These are phyloP conservation scores for Linum tenue DNA, from an alignment of 345 rosid genomes.

Conservation along the genomic window DNA sequence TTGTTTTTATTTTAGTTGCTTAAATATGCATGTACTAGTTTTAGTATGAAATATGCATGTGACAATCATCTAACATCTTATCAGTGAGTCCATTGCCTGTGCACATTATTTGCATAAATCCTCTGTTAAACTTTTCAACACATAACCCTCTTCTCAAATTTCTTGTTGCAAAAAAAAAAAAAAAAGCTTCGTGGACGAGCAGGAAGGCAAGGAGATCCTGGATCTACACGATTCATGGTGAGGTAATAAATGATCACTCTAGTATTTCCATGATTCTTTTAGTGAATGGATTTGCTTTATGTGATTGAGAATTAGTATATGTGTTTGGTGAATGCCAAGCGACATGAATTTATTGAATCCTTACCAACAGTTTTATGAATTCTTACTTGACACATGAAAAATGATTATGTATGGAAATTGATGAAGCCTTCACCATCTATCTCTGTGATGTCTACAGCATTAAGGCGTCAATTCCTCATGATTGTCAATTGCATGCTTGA, in stretches of 20 bases:
- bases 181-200: slow-evolving; percentile 93
- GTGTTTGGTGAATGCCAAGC: neutral
- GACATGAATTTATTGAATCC: neutral
- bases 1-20: too few relatives aligned
- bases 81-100: neutral
- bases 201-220: slow-evolving; percentile 98
- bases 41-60: too few relatives aligned
- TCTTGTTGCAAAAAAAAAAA: neutral
- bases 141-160: slow-evolving; percentile 9
- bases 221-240: slow-evolving; percentile 93
- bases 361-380: neutral
- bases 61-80: too few relatives aligned
- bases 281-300: neutral
- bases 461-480: too few relatives aligned
- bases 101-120: neutral
- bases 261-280: neutral
- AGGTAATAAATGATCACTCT: slow-evolving; percentile 37
- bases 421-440: neutral
- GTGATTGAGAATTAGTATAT: neutral
- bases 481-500: too few relatives aligned
- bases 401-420: neutral
- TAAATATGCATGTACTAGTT: too few relatives aligned
- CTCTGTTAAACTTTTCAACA: neutral
- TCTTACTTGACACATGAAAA: neutral
- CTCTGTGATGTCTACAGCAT: too few relatives aligned